Conservation (phyloP, 2,329 filamentous ascomycete species). For the Cylindrodendrum hubeiense region DNA sequence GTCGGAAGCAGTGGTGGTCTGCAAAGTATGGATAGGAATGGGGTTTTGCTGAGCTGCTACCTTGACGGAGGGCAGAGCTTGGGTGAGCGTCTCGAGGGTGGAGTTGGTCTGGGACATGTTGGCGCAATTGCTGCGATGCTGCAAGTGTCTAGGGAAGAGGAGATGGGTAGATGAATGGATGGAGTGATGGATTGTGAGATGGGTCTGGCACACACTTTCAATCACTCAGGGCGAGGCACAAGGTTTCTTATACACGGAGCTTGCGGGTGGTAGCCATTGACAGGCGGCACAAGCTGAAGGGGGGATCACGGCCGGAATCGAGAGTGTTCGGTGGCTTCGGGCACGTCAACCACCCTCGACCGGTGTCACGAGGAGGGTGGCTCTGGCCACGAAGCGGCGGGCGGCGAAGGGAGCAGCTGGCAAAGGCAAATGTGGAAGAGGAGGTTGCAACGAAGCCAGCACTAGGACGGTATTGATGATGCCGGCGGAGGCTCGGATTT, state of each 20-base stretch:
- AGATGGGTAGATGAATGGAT: neutral
- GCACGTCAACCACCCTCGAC: slow-evolving; percentile 9
- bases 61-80: slow-evolving; percentile 24
- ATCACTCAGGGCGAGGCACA: slow-evolving; percentile 11
- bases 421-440: slow-evolving; percentile 1
- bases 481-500: slow-evolving; percentile 38
- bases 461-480: slow-evolving; percentile 39
- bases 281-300: neutral
- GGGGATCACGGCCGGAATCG: slow-evolving; percentile 12
- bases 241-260: slow-evolving; percentile 21
- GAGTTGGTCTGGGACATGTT: slow-evolving; percentile 46
- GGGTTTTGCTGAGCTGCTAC: slow-evolving; percentile 8
- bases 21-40: slow-evolving; percentile 28
- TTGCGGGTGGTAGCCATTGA: slow-evolving; percentile 11
- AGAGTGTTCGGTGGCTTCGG: slow-evolving; percentile 10
- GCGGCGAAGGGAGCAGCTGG: neutral
- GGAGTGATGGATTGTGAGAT: neutral
- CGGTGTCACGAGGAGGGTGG: slow-evolving; percentile 15
- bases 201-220: slow-evolving; percentile 2
- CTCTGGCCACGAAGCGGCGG: neutral
- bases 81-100: slow-evolving; percentile 35
- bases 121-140: neutral
- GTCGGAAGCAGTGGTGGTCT: slow-evolving; percentile 27
- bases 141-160: neutral
- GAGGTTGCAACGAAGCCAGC: slow-evolving; percentile 11